phyloP scores from a whole-genome alignment of 306 rosid species.

The Castanospermum australe region DNA sequence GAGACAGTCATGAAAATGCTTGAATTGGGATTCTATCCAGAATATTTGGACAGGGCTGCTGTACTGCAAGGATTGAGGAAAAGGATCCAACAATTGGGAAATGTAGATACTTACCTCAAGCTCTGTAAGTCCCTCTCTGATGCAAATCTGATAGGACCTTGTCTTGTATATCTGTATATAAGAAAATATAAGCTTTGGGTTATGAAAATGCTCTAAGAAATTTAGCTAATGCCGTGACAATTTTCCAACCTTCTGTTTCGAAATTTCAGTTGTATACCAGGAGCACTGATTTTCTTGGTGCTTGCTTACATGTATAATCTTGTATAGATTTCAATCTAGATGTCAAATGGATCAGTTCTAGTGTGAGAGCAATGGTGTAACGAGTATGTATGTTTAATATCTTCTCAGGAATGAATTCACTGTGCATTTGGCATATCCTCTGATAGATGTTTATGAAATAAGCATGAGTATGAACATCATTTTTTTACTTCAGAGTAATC shows the following conservation, averaged over 20 bases:
- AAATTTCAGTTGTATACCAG: slow-evolving; percentile 28
- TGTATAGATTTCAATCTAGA: slow-evolving; percentile 40
- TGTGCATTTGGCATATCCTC: neutral
- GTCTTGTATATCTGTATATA: slow-evolving; percentile 75
- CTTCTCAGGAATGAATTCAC: neutral
- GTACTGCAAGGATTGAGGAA: slow-evolving; percentile 80
- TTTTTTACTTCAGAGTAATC: too few relatives aligned
- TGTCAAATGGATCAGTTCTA: slow-evolving; percentile 26
- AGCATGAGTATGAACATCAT: too few relatives aligned
- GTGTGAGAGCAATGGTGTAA: slow-evolving; percentile 22
- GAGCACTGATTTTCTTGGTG: slow-evolving; percentile 38
- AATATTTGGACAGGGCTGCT: slow-evolving; percentile 83
- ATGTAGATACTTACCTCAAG: slow-evolving; percentile 62
- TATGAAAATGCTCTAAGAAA: slow-evolving; percentile 64
- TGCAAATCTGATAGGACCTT: slow-evolving; percentile 72
- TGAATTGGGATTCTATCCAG: slow-evolving; percentile 67
- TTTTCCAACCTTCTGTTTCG: neutral
- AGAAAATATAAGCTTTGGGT: slow-evolving; percentile 86
- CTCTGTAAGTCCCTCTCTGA: slow-evolving; percentile 84
- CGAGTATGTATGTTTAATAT: neutral
- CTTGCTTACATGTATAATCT: slow-evolving; percentile 38
- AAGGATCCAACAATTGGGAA: slow-evolving; percentile 61
- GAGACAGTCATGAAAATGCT: slow-evolving; percentile 84
- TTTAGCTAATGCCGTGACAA: neutral
- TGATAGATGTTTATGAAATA: neutral